Percentiles rank a stretch among this genome's conserved stretches.
phyloP scores from a whole-genome alignment of 202 grass and related monocot genomes.

The Dendrocalamus latiflorus region DNA sequence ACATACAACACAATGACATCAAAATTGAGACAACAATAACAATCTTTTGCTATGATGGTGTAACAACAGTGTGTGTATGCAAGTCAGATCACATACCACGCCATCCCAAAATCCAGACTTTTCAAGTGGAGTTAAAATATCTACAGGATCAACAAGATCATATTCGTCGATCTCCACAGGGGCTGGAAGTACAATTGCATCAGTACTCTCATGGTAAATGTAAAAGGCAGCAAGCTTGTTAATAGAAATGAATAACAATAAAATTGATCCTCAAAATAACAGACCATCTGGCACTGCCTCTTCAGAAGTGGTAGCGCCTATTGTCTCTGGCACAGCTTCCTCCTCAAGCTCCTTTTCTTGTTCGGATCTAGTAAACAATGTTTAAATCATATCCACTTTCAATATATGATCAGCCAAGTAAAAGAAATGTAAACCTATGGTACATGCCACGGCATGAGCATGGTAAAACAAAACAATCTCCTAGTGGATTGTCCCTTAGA shows the following conservation, averaged over 20 bases:
- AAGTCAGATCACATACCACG: conserved; percentile 62
- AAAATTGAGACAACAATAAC: conserved; percentile 6
- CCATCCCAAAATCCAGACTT: conserved; percentile 99
- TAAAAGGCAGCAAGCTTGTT: neutral
- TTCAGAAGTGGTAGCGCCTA: conserved; percentile 52
- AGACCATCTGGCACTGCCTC: conserved; percentile 61
- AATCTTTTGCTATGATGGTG: neutral
- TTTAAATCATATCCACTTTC: conserved; percentile 10
- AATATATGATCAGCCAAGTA: neutral
- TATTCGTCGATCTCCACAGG: conserved; percentile 96
- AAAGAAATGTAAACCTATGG: neutral
- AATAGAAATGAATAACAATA: conserved; percentile 11
- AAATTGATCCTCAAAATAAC: conserved; percentile 17
- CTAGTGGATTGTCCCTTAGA: neutral
- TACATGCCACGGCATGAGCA: neutral
- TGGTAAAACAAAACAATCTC: neutral
- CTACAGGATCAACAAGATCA: conserved; percentile 96
- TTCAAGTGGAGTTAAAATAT: conserved; percentile 90
- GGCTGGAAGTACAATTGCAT: conserved; percentile 49
- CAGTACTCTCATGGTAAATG: conserved; percentile 14
- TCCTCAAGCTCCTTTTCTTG: conserved; percentile 95
- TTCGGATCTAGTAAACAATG: conserved; percentile 67
- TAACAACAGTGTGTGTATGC: neutral
- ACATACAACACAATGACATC: conserved; percentile 26
- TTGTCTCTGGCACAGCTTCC: conserved; percentile 64